A percentile compares a stretch with the other conserved stretches of the same genome.
phyloP scores from a whole-genome alignment of 176 grass and related monocot species.

The Saccharum spontaneum region DNA sequence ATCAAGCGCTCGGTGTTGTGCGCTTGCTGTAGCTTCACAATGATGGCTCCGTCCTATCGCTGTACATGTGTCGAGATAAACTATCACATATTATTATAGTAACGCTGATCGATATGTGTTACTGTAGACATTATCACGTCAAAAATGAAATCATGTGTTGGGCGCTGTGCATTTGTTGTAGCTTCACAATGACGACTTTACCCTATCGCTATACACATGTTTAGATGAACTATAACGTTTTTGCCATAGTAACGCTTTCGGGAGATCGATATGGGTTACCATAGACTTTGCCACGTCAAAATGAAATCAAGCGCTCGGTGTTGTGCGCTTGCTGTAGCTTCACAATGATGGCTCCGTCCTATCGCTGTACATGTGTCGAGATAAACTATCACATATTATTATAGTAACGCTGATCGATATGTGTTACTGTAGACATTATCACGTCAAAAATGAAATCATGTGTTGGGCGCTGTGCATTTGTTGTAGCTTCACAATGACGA shows the following conservation, averaged over 20 bases:
- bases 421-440: neutral
- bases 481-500: neutral
- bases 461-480: neutral
- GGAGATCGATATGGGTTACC: neutral
- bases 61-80: neutral
- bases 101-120: neutral
- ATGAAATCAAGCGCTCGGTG: neutral
- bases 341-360: too few relatives aligned
- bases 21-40: neutral
- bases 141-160: neutral
- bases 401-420: neutral
- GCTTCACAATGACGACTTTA: neutral
- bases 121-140: neutral
- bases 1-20: fast-evolving
- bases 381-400: neutral
- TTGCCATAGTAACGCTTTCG: neutral
- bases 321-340: neutral
- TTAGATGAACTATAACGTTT: neutral
- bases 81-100: neutral
- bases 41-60: too few relatives aligned
- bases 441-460: neutral
- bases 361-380: too few relatives aligned
- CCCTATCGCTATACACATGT: neutral
- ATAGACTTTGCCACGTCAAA: neutral
- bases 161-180: neutral